Evolutionary conservation across 1,284 basidiomycete species (phyloP).

Genomic region (Schizophyllum commune): DNA sequence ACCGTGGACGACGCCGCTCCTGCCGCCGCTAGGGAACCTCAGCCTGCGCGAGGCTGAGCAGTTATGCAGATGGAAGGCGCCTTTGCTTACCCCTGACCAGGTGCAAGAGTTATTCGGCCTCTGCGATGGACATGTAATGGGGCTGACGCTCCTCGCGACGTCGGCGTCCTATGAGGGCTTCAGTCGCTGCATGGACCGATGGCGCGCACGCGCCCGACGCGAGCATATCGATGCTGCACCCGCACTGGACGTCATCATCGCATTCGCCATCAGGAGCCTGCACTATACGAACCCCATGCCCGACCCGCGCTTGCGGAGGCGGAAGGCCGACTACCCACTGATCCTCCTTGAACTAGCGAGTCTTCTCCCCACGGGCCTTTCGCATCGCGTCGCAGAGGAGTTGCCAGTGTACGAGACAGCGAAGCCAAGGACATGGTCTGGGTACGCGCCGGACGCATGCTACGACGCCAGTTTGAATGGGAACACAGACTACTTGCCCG

Average conservation of each 20-base stretch:
- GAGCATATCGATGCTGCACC: background rate
- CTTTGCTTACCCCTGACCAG: background rate
- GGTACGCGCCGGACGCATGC: background rate
- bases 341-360: background rate
- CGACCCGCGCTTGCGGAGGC: background rate
- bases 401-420: background rate
- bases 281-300: background rate
- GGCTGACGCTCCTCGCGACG: background rate
- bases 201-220: too few relatives aligned
- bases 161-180: background rate
- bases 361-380: background rate
- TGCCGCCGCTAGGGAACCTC: background rate
- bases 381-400: background rate
- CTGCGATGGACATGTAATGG: background rate
- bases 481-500: background rate
- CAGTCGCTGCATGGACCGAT: background rate
- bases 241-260: background rate
- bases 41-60: background rate
- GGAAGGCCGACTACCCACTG: background rate
- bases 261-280: background rate
- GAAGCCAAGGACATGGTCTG: background rate
- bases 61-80: background rate
- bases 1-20: background rate
- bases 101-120: background rate
- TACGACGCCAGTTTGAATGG: background rate